Evolutionary conservation across 2,329 filamentous ascomycete genomes (phyloP), one percentile per base, ranked within the genome.

Genomic region (Fusarium proliferatum): DNA sequence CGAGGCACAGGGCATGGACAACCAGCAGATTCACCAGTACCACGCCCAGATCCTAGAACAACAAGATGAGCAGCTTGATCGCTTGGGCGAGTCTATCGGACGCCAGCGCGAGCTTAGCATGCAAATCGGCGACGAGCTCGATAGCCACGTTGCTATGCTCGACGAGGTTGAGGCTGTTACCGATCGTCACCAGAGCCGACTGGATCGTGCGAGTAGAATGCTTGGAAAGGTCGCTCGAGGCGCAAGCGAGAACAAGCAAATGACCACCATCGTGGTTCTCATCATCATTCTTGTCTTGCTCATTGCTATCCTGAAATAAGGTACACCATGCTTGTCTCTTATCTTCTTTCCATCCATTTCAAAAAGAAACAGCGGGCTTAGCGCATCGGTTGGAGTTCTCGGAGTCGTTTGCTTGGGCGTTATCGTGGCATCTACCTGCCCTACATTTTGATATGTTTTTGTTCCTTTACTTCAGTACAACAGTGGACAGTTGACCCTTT

Each of bases 71-170:
- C 95, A 97, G 81, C 88, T 99, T n/a, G 96, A 98, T 81, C 87
- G 89, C 15, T 86, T 99, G 8, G 94, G 95, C n/a, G 90, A 91
- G 78, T 94, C 91, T 65, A 98, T 99, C 76, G 89, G 93, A 8
- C 90, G 96, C 43, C 96, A 98, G 85, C 88, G 97, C 56, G 94
- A 98, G 84, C 87, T 99, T 70, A 95, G 93, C 80, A 97, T 98
- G 85, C 94, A 96, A 85, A 98, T 99, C 78, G 96, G 96, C 36
- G 94, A 98, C 81, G 96, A 99, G 86, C 87, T 99, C 41, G 96
- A 98, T 77, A 92, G 91, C 76, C 96, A 99, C 79, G 93, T 97
- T 42, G 88, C 92, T 76, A 87, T 99, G 86, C 86, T 99, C 36
- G 96, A 98, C 81, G 96, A 97, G 78, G 91, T 97, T 49, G 96